These are phyloP conservation scores for Aureobasidium zeae DNA, from an alignment of 2,329 filamentous ascomycete species.

Conservation along the genomic window DNA sequence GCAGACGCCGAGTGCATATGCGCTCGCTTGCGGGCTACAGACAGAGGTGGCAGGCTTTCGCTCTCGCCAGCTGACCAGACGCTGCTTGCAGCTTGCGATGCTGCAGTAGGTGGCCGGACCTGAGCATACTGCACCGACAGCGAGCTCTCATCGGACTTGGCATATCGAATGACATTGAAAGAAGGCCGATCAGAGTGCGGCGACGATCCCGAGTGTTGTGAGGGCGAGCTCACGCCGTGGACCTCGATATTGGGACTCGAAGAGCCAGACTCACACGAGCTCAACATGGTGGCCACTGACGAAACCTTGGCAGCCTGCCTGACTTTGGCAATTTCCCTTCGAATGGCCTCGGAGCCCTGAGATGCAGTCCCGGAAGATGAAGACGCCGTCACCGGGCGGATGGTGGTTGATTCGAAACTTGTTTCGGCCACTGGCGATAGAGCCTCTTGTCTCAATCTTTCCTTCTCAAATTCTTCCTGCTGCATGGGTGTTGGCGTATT, in stretches of 20 bases:
- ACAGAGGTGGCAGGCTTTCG: conserved; percentile 27
- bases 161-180: conserved; percentile 17
- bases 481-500: conserved; percentile 8
- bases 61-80: conserved; percentile 17
- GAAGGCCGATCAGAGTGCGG: conserved; percentile 13
- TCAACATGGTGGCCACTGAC: conserved; percentile 1
- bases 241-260: conserved; percentile 5
- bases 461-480: conserved; percentile 5
- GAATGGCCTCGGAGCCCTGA: neutral
- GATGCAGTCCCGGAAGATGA: conserved; percentile 1
- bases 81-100: conserved; percentile 17
- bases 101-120: conserved; percentile 16
- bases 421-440: conserved; percentile 15
- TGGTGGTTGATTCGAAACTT: conserved; percentile 7
- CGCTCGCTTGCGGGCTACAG: conserved; percentile 26
- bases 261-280: neutral
- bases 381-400: conserved; percentile 7
- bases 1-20: conserved; percentile 18
- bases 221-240: conserved; percentile 10
- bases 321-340: neutral
- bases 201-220: conserved; percentile 8
- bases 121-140: conserved; percentile 16
- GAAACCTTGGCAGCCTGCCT: neutral
- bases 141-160: conserved; percentile 17
- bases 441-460: conserved; percentile 7